A percentile compares a stretch with the other conserved stretches of the same genome.
Evolutionary conservation across 2,329 filamentous ascomycete species (phyloP).

Genomic region (Hypoxylon sp.): DNA sequence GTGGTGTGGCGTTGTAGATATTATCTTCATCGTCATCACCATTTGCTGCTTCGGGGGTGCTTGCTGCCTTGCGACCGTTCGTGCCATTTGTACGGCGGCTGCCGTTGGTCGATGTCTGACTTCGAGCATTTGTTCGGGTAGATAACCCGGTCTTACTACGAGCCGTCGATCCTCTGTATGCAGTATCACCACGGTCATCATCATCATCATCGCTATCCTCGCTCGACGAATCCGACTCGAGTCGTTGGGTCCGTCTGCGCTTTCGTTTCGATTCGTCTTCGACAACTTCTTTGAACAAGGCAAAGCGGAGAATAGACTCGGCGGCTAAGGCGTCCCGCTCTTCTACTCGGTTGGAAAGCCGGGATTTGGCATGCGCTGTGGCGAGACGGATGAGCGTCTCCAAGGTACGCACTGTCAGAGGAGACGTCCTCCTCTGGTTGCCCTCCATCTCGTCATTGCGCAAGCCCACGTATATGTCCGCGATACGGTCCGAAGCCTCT

Average conservation of each 20-base stretch:
- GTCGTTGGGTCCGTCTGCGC: conserved; percentile 77
- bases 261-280: conserved; percentile 85
- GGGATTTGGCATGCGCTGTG: conserved; percentile 93
- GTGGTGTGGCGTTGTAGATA: conserved; percentile 60
- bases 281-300: conserved; percentile 96
- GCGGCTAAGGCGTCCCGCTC: conserved; percentile 90
- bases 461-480: conserved; percentile 89
- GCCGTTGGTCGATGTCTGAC: conserved; percentile 49
- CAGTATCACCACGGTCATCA: conserved; percentile 60
- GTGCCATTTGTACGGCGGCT: conserved; percentile 51
- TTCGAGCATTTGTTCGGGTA: conserved; percentile 47
- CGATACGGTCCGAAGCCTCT: conserved; percentile 91
- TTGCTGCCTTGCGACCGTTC: conserved; percentile 49
- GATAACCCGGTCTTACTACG: conserved; percentile 56
- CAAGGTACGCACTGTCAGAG: conserved; percentile 95
- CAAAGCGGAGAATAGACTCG: conserved; percentile 91
- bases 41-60: conserved; percentile 54
- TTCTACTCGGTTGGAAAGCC: conserved; percentile 89
- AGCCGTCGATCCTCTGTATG: conserved; percentile 57
- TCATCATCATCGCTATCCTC: conserved; percentile 74
- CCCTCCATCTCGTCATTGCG: conserved; percentile 96
- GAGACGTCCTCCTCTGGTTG: conserved; percentile 92
- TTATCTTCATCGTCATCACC: conserved; percentile 68
- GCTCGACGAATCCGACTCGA: conserved; percentile 71
- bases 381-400: conserved; percentile 98